Conservation (phyloP, 805 yeast genomes). For the Candida maltosa region DNA sequence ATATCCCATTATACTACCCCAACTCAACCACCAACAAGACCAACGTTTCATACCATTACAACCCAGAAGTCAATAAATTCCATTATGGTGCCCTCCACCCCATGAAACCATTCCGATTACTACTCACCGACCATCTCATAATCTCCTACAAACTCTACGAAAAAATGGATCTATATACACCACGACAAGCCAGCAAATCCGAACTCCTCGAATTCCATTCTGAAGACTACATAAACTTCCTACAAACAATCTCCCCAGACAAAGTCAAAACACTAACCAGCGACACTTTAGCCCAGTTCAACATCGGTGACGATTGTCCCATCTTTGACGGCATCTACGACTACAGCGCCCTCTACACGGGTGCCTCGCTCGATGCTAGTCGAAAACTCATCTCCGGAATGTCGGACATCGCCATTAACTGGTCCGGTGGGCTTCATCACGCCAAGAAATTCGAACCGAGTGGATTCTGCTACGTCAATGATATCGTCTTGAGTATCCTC, state of each 20-base stretch:
- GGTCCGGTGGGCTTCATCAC: conserved; percentile 96
- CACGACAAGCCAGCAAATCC: conserved; percentile 76
- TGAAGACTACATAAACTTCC: conserved; percentile 78
- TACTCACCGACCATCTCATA: conserved; percentile 91
- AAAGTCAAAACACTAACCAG: conserved; percentile 56
- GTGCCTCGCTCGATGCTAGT: conserved; percentile 92
- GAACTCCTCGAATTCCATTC: conserved; percentile 83
- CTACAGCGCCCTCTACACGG: conserved; percentile 83
- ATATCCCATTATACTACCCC: conserved; percentile 31
- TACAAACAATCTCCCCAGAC: conserved; percentile 75
- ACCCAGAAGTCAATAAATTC: conserved; percentile 73
- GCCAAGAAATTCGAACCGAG: conserved; percentile 93
- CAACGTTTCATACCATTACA: conserved; percentile 83
- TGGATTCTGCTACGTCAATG: conserved; percentile 94
- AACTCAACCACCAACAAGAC: conserved; percentile 31
- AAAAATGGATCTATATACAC: conserved; percentile 84
- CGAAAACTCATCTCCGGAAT: conserved; percentile 79
- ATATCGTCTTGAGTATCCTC: conserved; percentile 84
- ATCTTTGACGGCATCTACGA: conserved; percentile 94
- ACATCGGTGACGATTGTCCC: conserved; percentile 93
- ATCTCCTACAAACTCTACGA: conserved; percentile 81
- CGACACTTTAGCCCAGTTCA: conserved; percentile 62
- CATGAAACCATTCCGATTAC: conserved; percentile 94
- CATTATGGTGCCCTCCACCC: conserved; percentile 95
- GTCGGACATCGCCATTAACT: conserved; percentile 92